A percentile compares a stretch with the other conserved stretches of the same genome.
Conservation (phyloP, 331 rosid species). For the Malus hybrid region DNA sequence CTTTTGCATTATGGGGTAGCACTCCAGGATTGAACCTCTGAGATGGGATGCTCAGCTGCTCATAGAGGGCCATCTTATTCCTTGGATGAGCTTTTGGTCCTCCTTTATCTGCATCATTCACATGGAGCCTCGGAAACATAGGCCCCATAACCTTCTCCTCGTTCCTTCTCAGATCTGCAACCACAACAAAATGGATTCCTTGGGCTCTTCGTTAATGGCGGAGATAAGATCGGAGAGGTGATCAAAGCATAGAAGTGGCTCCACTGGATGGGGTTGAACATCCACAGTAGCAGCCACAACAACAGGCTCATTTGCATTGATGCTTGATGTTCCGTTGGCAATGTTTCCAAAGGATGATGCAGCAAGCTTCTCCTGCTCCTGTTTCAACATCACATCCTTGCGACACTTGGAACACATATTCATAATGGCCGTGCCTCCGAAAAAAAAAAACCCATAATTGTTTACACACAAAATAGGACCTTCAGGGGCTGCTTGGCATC, state of each 20-base stretch:
- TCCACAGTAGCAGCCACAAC: conserved; percentile 27
- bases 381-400: conserved; percentile 70
- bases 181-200: too few species aligned
- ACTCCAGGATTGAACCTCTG: too few species aligned
- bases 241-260: conserved; percentile 6
- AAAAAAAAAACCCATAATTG: conserved; percentile 71
- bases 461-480: conserved; percentile 80
- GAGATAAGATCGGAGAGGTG: too few species aligned
- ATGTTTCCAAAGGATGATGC: conserved; percentile 75
- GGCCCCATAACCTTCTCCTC: too few species aligned
- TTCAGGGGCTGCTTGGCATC: conserved; percentile 86
- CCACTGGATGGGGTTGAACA: conserved; percentile 33
- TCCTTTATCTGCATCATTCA: too few species aligned
- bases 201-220: too few species aligned
- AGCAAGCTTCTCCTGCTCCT: conserved; percentile 83
- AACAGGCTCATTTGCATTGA: conserved; percentile 36
- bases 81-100: too few species aligned
- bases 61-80: too few species aligned
- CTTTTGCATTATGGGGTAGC: too few species aligned
- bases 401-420: conserved; percentile 97
- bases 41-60: too few species aligned
- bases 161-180: too few species aligned
- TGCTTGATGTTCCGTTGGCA: conserved; percentile 71
- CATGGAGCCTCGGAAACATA: too few species aligned
- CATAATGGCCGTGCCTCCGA: conserved; percentile 77